These are phyloP conservation scores for Lentinula lateritia DNA, from an alignment of 768 basidiomycete genomes.

Conservation along the genomic window DNA sequence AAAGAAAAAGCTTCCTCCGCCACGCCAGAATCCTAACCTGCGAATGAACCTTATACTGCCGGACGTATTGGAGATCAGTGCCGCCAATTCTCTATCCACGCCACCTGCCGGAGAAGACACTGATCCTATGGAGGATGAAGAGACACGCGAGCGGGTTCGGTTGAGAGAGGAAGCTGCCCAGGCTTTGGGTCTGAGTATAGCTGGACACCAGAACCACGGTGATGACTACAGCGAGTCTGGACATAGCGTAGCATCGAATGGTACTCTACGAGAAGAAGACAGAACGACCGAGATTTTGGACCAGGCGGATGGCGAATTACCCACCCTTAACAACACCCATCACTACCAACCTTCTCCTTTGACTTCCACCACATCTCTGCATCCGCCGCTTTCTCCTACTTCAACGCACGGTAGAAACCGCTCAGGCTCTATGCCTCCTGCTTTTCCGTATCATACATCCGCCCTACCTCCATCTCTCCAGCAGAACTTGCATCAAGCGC, in stretches of 20 bases:
- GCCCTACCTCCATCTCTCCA: slow-evolving; percentile 5
- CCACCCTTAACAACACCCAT: slow-evolving; percentile 1
- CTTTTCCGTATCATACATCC: slow-evolving; percentile 9
- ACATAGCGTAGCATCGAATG: neutral
- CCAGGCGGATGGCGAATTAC: neutral
- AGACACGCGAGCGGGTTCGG: slow-evolving; percentile 71
- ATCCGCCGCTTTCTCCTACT: neutral
- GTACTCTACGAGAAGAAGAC: neutral
- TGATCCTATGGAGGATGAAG: slow-evolving; percentile 33
- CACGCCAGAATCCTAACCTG: neutral
- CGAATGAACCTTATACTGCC: slow-evolving; percentile 47
- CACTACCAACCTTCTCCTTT: slow-evolving; percentile 15
- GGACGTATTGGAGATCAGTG: slow-evolving; percentile 70
- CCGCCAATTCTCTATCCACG: slow-evolving; percentile 16
- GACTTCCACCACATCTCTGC: slow-evolving; percentile 26
- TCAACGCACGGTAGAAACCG: slow-evolving; percentile 23
- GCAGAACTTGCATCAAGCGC: slow-evolving; percentile 19
- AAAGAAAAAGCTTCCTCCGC: neutral
- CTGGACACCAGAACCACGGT: slow-evolving; percentile 28
- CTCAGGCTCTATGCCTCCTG: slow-evolving; percentile 27
- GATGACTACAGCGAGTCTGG: slow-evolving; percentile 2
- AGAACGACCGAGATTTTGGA: neutral
- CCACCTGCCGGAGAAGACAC: neutral
- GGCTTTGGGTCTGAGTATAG: slow-evolving; percentile 57
- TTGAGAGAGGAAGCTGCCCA: slow-evolving; percentile 72